Evolutionary conservation across 2,329 filamentous ascomycete genomes (phyloP).

Genomic region (Rhexocercosporidium sp.): DNA sequence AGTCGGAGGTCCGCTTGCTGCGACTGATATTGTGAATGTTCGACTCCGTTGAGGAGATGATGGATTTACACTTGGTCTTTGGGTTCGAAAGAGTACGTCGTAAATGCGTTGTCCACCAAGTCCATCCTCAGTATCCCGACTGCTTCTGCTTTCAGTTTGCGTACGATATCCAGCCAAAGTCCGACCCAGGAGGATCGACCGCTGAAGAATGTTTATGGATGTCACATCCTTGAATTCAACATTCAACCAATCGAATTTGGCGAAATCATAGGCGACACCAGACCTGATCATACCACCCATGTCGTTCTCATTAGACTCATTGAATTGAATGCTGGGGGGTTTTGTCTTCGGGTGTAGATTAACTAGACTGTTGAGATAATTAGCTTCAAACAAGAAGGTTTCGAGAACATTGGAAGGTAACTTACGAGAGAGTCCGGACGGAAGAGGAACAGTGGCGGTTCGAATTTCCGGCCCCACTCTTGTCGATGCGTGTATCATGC

Average conservation of each 20-base stretch:
- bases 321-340: background rate
- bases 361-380: background rate
- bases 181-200: background rate
- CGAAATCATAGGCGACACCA: background rate
- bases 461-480: background rate
- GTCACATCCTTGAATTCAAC: background rate
- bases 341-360: background rate
- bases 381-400: background rate
- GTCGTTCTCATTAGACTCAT: background rate
- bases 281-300: background rate
- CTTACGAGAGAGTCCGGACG: background rate
- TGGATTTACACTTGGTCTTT: too few relatives aligned
- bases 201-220: background rate
- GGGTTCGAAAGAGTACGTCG: too few relatives aligned
- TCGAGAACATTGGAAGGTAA: too few relatives aligned
- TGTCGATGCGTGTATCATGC: background rate
- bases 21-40: background rate
- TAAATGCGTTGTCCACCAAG: too few relatives aligned
- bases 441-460: background rate
- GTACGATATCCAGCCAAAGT: too few relatives aligned
- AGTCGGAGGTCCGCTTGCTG: background rate
- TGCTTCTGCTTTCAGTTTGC: too few relatives aligned
- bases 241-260: background rate
- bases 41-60: background rate
- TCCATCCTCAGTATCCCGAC: too few relatives aligned